These are phyloP conservation scores for Lecanicillium sp. DNA, from an alignment of 2,329 filamentous ascomycete genomes.

Conservation along the genomic window DNA sequence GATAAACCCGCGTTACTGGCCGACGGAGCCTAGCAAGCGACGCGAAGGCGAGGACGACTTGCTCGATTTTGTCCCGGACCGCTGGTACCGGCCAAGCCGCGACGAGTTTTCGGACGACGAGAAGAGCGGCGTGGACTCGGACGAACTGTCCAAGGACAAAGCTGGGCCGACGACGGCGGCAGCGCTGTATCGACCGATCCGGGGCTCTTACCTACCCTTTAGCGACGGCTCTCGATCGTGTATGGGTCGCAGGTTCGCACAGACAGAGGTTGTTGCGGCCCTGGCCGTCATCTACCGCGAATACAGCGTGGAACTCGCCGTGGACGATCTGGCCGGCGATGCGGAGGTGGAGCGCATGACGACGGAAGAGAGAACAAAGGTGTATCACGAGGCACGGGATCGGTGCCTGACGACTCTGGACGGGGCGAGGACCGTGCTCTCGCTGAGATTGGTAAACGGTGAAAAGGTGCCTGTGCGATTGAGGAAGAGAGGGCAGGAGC, in stretches of 20 bases:
- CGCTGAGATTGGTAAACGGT: slow-evolving; percentile 59
- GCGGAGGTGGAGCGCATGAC: slow-evolving; percentile 46
- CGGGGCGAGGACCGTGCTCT: slow-evolving; percentile 56
- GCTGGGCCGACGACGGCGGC: slow-evolving; percentile 54
- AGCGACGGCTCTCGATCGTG: slow-evolving; percentile 51
- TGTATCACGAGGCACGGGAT: slow-evolving; percentile 56
- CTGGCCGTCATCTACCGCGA: slow-evolving; percentile 47
- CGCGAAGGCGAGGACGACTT: slow-evolving; percentile 45
- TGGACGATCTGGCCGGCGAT: slow-evolving; percentile 49
- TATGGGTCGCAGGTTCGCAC: slow-evolving; percentile 49
- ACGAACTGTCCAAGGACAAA: slow-evolving; percentile 47
- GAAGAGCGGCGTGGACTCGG: slow-evolving; percentile 25
- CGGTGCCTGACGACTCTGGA: slow-evolving; percentile 44
- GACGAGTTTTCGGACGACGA: slow-evolving; percentile 16
- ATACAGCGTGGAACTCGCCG: slow-evolving; percentile 63
- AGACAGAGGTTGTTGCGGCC: slow-evolving; percentile 50
- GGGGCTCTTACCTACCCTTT: slow-evolving; percentile 52
- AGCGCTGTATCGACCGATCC: slow-evolving; percentile 50
- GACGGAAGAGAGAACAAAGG: slow-evolving; percentile 31
- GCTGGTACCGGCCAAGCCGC: slow-evolving; percentile 51
- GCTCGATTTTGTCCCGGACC: slow-evolving; percentile 61
- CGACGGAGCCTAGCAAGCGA: slow-evolving; percentile 39
- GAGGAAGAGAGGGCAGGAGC: slow-evolving; percentile 62
- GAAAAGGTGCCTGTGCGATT: slow-evolving; percentile 58
- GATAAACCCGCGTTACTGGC: slow-evolving; percentile 68